phyloP scores from a whole-genome alignment of 2,329 filamentous ascomycete species.

The Teratosphaeria zuluensis region DNA sequence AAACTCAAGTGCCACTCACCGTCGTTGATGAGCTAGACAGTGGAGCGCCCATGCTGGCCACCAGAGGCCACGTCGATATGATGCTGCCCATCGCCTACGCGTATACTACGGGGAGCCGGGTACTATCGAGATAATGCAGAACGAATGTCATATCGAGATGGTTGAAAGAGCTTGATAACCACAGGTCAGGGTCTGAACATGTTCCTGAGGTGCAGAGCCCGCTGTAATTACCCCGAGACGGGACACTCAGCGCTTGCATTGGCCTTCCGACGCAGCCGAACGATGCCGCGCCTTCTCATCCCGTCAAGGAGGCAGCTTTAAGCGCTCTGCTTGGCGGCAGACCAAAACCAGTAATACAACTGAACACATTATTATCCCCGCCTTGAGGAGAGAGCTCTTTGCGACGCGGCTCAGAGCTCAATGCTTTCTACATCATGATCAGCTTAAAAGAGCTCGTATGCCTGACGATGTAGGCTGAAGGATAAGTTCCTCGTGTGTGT shows the following conservation, averaged over 20 bases:
- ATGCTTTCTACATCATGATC: not conserved
- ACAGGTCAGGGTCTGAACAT: not conserved
- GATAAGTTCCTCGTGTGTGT: not conserved
- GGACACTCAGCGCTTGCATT: not conserved
- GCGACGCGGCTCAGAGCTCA: not conserved
- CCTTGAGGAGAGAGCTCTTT: conserved; percentile 18
- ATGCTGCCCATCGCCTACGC: not conserved
- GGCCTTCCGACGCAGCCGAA: not conserved
- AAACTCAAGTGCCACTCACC: no score
- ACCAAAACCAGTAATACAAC: not conserved
- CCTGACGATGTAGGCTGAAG: not conserved
- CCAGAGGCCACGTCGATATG: not conserved
- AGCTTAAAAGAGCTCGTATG: conserved; percentile 42
- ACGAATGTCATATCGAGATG: not conserved
- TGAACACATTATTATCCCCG: not conserved
- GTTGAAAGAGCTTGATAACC: not conserved
- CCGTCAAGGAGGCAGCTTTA: not conserved
- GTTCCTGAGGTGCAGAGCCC: not conserved
- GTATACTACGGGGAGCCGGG: not conserved
- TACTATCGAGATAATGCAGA: not conserved
- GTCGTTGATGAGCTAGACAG: not conserved
- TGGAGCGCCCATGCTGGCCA: not conserved
- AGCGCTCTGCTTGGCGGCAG: not conserved
- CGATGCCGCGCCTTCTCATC: not conserved
- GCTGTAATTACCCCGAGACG: not conserved